These are phyloP conservation scores for Coemansia sp. DNA, from an alignment of 192 early-diverging fungal genomes.

Conservation along the genomic window DNA sequence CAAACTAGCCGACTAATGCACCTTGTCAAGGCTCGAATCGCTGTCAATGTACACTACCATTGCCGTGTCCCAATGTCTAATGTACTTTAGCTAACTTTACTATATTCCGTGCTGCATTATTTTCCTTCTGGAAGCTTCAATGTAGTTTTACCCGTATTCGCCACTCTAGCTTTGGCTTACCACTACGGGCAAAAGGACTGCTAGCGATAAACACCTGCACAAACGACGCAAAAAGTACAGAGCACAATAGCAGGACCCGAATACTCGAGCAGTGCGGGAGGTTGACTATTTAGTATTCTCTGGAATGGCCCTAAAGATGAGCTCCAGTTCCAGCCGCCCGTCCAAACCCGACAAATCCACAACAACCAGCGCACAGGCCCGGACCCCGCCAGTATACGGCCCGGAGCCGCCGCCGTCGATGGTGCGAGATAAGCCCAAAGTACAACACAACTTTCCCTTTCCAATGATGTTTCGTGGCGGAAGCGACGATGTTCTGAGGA, in stretches of 20 bases:
- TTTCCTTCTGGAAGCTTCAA: not conserved
- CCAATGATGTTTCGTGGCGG: slow-evolving; percentile 17
- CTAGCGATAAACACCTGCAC: not conserved
- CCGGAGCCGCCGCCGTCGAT: slow-evolving; percentile 52
- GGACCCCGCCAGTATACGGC: slow-evolving; percentile 25
- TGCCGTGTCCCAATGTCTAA: not conserved
- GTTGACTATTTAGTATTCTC: not conserved
- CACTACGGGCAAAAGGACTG: not conserved
- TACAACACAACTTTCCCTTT: slow-evolving; percentile 14
- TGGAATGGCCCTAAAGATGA: slow-evolving; percentile 17
- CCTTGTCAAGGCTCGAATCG: too few relatives aligned
- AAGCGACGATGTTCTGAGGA: slow-evolving; percentile 10
- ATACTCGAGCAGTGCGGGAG: not conserved
- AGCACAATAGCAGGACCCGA: not conserved
- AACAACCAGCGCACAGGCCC: not conserved
- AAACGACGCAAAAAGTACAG: not conserved
- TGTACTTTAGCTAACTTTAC: not conserved
- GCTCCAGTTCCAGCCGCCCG: not conserved
- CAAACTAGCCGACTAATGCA: too few relatives aligned
- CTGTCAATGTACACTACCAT: too few relatives aligned
- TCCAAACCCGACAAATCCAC: not conserved
- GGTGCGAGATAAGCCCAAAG: slow-evolving; percentile 21
- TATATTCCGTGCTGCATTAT: not conserved
- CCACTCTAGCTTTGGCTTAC: not conserved
- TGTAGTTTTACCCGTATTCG: not conserved